These are phyloP conservation scores for Saksenaea vasiformis DNA, from an alignment of 371 early-diverging fungal species.

Conservation along the genomic window DNA sequence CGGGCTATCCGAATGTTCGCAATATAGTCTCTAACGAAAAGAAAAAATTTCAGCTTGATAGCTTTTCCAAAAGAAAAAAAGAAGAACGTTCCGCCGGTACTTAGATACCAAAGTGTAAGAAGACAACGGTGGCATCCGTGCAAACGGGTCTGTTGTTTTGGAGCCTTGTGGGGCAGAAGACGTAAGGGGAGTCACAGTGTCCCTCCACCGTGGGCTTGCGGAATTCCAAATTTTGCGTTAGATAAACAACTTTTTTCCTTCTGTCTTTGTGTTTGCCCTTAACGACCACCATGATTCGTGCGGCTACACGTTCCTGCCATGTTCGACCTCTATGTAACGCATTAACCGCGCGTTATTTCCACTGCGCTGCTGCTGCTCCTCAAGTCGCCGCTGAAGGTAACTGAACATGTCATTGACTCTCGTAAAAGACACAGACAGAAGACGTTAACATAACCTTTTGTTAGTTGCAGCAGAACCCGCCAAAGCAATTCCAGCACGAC, in stretches of 20 bases:
- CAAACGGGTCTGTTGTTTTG: too few relatives aligned
- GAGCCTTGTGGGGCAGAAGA: too few relatives aligned
- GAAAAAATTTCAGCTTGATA: too few relatives aligned
- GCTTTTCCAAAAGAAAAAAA: too few relatives aligned
- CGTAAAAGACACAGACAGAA: background rate
- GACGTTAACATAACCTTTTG: background rate
- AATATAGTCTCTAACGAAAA: too few relatives aligned
- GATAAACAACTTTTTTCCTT: background rate
- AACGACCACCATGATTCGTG: background rate
- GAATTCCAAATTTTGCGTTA: background rate
- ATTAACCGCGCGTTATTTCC: background rate
- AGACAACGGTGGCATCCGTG: too few relatives aligned
- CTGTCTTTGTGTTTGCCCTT: background rate
- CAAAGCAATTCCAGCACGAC: slow-evolving; percentile 9
- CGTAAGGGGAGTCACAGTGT: too few relatives aligned
- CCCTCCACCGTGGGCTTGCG: too few relatives aligned
- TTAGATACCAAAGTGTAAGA: too few relatives aligned
- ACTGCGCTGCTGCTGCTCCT: slow-evolving; percentile 2
- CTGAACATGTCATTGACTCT: background rate
- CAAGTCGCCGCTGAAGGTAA: slow-evolving; percentile 6
- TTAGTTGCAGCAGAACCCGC: background rate
- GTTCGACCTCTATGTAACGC: background rate
- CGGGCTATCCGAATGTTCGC: too few relatives aligned
- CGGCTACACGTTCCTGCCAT: background rate
- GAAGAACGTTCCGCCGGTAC: too few relatives aligned